phyloP scores from a whole-genome alignment of 495 filamentous ascomycete genomes.

The Penicillium subrubescens region DNA sequence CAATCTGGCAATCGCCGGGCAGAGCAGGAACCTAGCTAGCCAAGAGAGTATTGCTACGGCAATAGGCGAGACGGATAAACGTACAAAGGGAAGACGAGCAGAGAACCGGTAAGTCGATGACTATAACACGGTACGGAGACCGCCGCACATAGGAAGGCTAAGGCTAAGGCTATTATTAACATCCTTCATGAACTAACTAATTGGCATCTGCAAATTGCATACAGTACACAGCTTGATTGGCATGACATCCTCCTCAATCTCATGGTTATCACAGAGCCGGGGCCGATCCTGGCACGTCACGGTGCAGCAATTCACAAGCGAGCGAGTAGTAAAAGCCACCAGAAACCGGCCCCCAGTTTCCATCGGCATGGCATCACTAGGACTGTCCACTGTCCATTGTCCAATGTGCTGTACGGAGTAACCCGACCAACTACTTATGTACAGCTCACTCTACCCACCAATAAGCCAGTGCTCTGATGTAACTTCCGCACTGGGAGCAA shows the following conservation, averaged over 20 bases:
- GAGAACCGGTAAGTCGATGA: not conserved
- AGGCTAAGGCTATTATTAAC: not conserved
- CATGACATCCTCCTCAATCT: not conserved
- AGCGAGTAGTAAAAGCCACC: not conserved
- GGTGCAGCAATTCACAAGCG: not conserved
- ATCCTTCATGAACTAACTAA: no score
- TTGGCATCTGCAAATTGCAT: not conserved
- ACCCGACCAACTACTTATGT: not conserved
- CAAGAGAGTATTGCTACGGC: not conserved
- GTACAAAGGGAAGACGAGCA: not conserved
- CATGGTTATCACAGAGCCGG: not conserved
- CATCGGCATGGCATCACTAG: not conserved
- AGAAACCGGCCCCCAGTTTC: not conserved
- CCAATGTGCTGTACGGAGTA: not conserved
- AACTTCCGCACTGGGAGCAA: conserved; percentile 22
- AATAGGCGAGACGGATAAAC: not conserved
- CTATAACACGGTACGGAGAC: conserved; percentile 19
- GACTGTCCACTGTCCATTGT: no score
- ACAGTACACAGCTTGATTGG: no score
- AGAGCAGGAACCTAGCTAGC: conserved; percentile 6
- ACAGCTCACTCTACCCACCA: no score
- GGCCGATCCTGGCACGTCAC: conserved; percentile 16
- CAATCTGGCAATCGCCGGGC: not conserved
- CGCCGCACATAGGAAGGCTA: conserved; percentile 7
- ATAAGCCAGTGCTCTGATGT: conserved; percentile 10